phyloP scores from a whole-genome alignment of 2,329 filamentous ascomycete species.

The Colletotrichum shisoi region DNA sequence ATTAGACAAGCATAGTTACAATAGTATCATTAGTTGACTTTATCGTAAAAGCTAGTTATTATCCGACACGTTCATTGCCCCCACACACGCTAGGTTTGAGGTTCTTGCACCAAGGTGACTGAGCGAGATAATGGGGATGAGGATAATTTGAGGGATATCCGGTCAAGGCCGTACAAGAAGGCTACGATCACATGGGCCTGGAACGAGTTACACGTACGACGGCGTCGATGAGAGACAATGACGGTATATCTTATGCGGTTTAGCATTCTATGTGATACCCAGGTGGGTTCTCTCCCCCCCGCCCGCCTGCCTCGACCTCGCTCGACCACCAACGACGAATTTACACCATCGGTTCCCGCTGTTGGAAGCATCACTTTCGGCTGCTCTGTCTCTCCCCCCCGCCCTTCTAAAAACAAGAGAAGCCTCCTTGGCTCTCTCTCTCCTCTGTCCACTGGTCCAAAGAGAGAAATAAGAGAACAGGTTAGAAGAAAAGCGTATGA shows the following conservation, averaged over 20 bases:
- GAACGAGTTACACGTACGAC: not conserved
- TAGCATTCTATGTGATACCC: conserved; percentile 29
- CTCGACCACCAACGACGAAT: no score
- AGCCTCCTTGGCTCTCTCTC: not conserved
- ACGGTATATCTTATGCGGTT: conserved; percentile 6
- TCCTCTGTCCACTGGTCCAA: conserved; percentile 5
- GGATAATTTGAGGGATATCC: no score
- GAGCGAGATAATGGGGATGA: no score
- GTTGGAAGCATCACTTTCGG: no score
- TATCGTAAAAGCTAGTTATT: conserved; percentile 38
- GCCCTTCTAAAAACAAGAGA: not conserved
- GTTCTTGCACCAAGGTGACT: no score
- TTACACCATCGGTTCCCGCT: no score
- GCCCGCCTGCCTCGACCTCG: no score
- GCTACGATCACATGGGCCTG: not conserved
- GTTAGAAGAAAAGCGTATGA: conserved; percentile 13
- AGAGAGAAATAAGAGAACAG: conserved; percentile 13
- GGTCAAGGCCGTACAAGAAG: not conserved
- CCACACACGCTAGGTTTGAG: not conserved
- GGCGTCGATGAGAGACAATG: not conserved
- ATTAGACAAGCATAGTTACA: conserved; percentile 31
- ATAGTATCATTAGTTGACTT: conserved; percentile 31
- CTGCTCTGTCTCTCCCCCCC: not conserved
- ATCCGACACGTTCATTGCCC: conserved; percentile 1
- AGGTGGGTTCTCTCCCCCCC: not conserved